A percentile compares a stretch with the other conserved stretches of the same genome.
Evolutionary conservation across 805 yeast species (phyloP).

Genomic region (Saccharomycopsis fibuligera): DNA sequence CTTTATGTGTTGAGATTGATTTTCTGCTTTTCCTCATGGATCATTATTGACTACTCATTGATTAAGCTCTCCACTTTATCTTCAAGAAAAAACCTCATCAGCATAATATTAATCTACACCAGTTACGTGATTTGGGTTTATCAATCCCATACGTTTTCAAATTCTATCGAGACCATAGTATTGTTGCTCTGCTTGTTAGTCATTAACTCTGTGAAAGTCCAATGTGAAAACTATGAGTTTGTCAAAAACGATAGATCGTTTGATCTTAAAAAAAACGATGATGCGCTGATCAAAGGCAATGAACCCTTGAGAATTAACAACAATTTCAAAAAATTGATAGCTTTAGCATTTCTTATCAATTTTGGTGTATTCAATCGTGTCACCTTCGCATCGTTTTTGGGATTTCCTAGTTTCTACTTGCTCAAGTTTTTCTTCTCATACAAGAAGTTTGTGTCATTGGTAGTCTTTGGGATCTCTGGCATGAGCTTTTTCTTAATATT

Average conservation of each 20-base stretch:
- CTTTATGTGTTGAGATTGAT: slow-evolving; percentile 12
- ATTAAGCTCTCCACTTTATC: slow-evolving; percentile 4
- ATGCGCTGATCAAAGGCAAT: background rate
- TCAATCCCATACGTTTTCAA: slow-evolving; percentile 88
- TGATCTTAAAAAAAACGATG: background rate
- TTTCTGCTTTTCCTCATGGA: slow-evolving; percentile 29
- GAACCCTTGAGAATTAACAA: background rate
- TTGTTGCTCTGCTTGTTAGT: slow-evolving; percentile 45
- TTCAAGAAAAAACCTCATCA: slow-evolving; percentile 19
- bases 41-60: slow-evolving; percentile 26
- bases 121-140: slow-evolving; percentile 69
- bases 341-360: slow-evolving; percentile 45
- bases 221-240: slow-evolving; percentile 9
- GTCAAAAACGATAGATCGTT: background rate
- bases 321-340: slow-evolving; percentile 27
- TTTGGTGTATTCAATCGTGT: slow-evolving; percentile 80
- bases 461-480: slow-evolving; percentile 32
- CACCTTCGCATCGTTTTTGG: slow-evolving; percentile 71
- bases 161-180: slow-evolving; percentile 62
- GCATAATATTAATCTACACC: slow-evolving; percentile 44
- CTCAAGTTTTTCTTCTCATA: slow-evolving; percentile 36
- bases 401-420: slow-evolving; percentile 52
- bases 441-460: slow-evolving; percentile 24
- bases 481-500: slow-evolving; percentile 31
- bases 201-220: slow-evolving; percentile 58